phyloP scores from a whole-genome alignment of 805 yeast genomes.

The Cyberlindnera euphorbiae region DNA sequence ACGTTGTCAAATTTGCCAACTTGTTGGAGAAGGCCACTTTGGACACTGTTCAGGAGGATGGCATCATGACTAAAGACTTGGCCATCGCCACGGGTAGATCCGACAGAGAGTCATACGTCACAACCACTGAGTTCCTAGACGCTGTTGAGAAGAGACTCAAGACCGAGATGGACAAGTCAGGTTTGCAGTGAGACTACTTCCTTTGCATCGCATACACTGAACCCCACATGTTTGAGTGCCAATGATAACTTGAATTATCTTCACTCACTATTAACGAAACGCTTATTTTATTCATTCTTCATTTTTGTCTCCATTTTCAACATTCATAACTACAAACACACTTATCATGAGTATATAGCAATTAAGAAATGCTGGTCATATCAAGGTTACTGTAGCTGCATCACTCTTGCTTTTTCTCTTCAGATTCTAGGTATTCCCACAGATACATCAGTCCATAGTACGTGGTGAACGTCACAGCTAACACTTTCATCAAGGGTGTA shows the following conservation, averaged over 20 bases:
- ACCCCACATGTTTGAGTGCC: no score
- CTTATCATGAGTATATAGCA: no score
- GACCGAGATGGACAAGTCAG: constrained; percentile 24
- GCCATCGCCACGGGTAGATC: constrained; percentile 88
- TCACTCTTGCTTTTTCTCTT: constrained; percentile 10
- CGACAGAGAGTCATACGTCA: constrained; percentile 74
- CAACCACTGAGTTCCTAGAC: constrained; percentile 71
- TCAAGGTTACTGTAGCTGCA: neutral
- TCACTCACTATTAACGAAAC: no score
- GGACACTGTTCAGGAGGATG: constrained; percentile 79
- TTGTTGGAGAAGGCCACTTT: constrained; percentile 76
- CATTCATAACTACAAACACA: no score
- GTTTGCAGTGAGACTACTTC: constrained; percentile 11
- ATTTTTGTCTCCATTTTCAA: no score
- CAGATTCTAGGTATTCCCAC: constrained; percentile 39
- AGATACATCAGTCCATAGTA: constrained; percentile 41
- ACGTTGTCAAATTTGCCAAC: constrained; percentile 74
- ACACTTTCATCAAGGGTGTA: constrained; percentile 41
- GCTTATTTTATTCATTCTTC: no score
- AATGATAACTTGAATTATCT: neutral
- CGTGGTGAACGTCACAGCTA: constrained; percentile 39
- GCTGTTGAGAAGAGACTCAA: constrained; percentile 64
- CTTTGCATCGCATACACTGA: no score
- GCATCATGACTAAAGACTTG: constrained; percentile 93
- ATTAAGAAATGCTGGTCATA: constrained; percentile 26